Evolutionary conservation across 352 stramenopile genomes (phyloP), one percentile per base, ranked within the genome.

Genomic region (Phytophthora nicotianae): DNA sequence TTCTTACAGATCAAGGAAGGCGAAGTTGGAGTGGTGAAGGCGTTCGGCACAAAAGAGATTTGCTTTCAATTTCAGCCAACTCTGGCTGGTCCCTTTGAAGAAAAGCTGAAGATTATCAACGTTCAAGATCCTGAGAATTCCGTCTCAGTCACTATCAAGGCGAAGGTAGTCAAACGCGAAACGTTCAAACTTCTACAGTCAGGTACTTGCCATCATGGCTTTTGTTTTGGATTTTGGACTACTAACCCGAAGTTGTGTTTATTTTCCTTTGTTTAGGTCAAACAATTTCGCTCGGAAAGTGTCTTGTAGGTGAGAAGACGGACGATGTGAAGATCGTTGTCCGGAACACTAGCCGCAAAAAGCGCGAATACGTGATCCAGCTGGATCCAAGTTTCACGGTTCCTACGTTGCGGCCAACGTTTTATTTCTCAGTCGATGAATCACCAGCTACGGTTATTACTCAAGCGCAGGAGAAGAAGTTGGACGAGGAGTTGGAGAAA

Each of bases 1-100:
- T 96, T 96, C 48, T 58, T 96, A 21, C 84, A 95, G 48, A 95
- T 96, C 50, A 95, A 96, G 57, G 86, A 95, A 61, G 88, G 88
- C 29, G 81, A 95, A 21, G 65, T 91, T 48, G 88, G 88, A 52
- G 87, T 96, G 14, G 87, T 96, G 11, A 95, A 95, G 48, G 72
- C 80, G 4, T 96, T 96, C 54, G 88, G 88, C 8, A 91, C 86
- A 14, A 93, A 92, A 65, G 85, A 96, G 56, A 95, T 96, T 53
- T 93, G 76, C 24, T 96, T 96, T 43, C 83, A 95, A 64, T 96
- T 96, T 46, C 83, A 95, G 33, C 88, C 88, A 41, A 94, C 82
- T 13, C 63, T 96, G 6, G 86, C 88, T 10, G 88, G 88, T 1
- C 85, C 84, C 9, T 96, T 96, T 53, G 88, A 96, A 72, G 88